Conservation (phyloP, 257 asterid species). For the Echites panduratus region DNA sequence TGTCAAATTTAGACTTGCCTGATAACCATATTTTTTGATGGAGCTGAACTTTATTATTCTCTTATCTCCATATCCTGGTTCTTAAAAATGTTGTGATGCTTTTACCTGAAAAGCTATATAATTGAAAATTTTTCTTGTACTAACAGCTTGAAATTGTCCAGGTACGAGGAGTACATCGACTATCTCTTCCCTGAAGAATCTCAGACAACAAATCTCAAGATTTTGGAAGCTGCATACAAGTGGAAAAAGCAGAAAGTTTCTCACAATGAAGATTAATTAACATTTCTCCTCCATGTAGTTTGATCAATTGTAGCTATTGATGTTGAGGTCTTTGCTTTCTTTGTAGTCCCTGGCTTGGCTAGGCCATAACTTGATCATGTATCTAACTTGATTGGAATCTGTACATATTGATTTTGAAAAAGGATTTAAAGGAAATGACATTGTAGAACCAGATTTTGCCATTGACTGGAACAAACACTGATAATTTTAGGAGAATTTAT, state of each 20-base stretch:
- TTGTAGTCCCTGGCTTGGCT: not conserved
- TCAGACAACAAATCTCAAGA: conserved; percentile 61
- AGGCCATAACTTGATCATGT: not conserved
- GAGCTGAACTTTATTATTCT: not conserved
- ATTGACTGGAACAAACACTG: too few relatives aligned
- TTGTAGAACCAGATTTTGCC: not conserved
- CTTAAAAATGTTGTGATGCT: not conserved
- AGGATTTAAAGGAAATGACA: not conserved
- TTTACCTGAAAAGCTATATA: not conserved
- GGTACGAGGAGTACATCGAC: conserved; percentile 86
- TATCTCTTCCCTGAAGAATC: conserved; percentile 91
- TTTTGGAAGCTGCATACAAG: conserved; percentile 81
- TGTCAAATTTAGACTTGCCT: not conserved
- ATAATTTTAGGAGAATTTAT: too few relatives aligned
- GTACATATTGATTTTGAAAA: not conserved
- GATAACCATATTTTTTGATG: not conserved
- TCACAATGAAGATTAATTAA: conserved; percentile 42
- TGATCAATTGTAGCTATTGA: conserved; percentile 7
- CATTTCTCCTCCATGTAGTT: not conserved
- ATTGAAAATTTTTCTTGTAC: not conserved
- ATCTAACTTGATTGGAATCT: not conserved
- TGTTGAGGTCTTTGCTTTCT: not conserved
- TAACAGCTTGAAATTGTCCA: conserved; percentile 31
- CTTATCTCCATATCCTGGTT: not conserved
- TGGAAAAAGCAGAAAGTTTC: conserved; percentile 81